Conservation (phyloP, 257 asterid genomes). For the Capsicum rhomboideum region DNA sequence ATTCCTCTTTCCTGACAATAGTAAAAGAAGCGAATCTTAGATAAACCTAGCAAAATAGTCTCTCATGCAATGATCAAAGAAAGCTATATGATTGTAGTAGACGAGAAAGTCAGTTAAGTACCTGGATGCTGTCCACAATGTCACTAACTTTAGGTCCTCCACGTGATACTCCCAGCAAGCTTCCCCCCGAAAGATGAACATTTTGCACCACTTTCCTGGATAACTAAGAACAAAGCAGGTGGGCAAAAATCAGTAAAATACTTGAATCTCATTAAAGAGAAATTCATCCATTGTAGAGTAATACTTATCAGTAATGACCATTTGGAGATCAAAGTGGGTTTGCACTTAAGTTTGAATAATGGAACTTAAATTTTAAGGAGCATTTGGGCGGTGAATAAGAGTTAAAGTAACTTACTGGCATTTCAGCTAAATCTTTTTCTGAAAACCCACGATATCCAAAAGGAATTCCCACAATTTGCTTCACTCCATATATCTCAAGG, state of each 20-base stretch:
- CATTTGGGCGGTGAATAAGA: background rate
- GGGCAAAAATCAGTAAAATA: background rate
- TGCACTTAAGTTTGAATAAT: background rate
- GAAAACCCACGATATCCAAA: slow-evolving; percentile 94
- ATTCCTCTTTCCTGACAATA: slow-evolving; percentile 78
- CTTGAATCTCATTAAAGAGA: background rate
- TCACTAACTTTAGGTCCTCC: slow-evolving; percentile 83
- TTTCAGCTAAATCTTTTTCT: slow-evolving; percentile 54
- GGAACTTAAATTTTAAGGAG: background rate
- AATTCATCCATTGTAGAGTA: background rate
- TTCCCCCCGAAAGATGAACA: slow-evolving; percentile 95
- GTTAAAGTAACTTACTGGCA: slow-evolving; percentile 46
- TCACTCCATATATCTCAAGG: slow-evolving; percentile 87
- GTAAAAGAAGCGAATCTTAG: slow-evolving; percentile 9
- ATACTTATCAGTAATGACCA: background rate
- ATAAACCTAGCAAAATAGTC: background rate
- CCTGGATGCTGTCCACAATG: slow-evolving; percentile 89
- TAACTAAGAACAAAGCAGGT: slow-evolving; percentile 34
- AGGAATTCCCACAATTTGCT: slow-evolving; percentile 77
- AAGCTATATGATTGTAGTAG: background rate
- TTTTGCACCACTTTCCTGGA: slow-evolving; percentile 89
- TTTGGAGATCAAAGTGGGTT: background rate
- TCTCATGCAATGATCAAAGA: background rate
- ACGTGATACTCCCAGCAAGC: slow-evolving; percentile 95
- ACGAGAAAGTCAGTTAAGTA: slow-evolving; percentile 10